phyloP scores from a whole-genome alignment of 192 early-diverging fungal genomes.

The Backusella tarrabulga region DNA sequence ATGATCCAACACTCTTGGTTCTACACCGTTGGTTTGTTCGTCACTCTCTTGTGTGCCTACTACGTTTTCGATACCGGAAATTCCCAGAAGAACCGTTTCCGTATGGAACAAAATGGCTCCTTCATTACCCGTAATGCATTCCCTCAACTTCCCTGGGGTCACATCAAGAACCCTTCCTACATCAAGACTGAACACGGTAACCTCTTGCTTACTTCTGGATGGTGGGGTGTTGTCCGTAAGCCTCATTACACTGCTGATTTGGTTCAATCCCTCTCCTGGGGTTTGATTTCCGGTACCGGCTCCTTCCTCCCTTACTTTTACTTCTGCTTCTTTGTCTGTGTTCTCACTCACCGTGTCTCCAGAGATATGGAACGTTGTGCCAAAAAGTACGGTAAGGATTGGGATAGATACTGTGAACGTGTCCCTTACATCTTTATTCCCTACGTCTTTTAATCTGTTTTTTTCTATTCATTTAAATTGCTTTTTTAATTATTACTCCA shows the following conservation, averaged over 20 bases:
- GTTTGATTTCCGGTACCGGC: conserved; percentile 76
- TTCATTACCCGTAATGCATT: conserved; percentile 42
- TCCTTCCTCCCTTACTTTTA: conserved; percentile 88
- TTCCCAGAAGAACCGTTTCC: conserved; percentile 52
- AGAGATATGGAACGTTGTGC: conserved; percentile 86
- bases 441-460: conserved; percentile 49
- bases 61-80: conserved; percentile 54
- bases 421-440: conserved; percentile 87
- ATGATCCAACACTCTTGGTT: conserved; percentile 28
- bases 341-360: conserved; percentile 79
- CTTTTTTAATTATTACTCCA: not conserved
- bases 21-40: conserved; percentile 38
- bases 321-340: conserved; percentile 77
- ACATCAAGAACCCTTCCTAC: conserved; percentile 59
- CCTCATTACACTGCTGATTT: conserved; percentile 85
- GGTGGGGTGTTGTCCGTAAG: conserved; percentile 74
- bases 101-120: conserved; percentile 45
- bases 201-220: conserved; percentile 57
- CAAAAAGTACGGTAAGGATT: conserved; percentile 87
- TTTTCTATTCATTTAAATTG: not conserved
- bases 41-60: conserved; percentile 35
- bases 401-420: conserved; percentile 72
- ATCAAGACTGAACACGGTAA: conserved; percentile 66
- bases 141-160: conserved; percentile 47
- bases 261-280: conserved; percentile 83